A percentile compares a stretch with the other conserved stretches of the same genome.
These are phyloP conservation scores for Dalbergia cultrata DNA, from an alignment of 306 rosid species.

Conservation along the genomic window DNA sequence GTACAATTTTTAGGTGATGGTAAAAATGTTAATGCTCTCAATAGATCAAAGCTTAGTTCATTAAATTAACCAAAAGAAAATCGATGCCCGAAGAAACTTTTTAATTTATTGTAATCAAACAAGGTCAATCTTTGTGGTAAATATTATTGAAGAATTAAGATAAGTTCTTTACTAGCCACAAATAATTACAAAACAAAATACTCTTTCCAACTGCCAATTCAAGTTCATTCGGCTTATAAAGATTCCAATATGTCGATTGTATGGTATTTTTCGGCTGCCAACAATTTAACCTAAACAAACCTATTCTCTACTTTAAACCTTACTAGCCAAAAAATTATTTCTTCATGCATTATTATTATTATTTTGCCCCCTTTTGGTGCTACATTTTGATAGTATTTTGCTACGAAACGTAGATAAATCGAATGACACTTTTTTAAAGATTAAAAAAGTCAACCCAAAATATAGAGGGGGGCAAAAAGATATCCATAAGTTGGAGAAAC, in stretches of 20 bases:
- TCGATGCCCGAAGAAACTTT: background rate
- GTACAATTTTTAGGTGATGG: too few relatives aligned
- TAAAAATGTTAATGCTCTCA: too few relatives aligned
- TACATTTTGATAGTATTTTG: too few relatives aligned
- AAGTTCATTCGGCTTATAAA: background rate
- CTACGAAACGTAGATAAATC: background rate
- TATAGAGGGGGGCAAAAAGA: background rate
- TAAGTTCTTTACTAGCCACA: background rate
- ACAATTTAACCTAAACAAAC: background rate
- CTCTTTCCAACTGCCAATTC: background rate
- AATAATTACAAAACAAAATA: too few relatives aligned
- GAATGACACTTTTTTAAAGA: background rate
- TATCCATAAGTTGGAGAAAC: background rate
- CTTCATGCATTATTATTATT: too few relatives aligned
- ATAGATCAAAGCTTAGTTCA: background rate
- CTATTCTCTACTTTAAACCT: background rate
- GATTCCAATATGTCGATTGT: background rate
- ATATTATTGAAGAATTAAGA: background rate
- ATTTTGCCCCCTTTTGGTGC: too few relatives aligned
- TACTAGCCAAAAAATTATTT: background rate
- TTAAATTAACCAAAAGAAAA: background rate
- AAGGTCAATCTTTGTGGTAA: background rate
- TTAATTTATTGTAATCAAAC: too few relatives aligned
- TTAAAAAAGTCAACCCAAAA: constrained; percentile 22
- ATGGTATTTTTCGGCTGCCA: background rate